These are phyloP conservation scores for Carex arenaria DNA, from an alignment of 202 grass and related monocot species.

Conservation along the genomic window DNA sequence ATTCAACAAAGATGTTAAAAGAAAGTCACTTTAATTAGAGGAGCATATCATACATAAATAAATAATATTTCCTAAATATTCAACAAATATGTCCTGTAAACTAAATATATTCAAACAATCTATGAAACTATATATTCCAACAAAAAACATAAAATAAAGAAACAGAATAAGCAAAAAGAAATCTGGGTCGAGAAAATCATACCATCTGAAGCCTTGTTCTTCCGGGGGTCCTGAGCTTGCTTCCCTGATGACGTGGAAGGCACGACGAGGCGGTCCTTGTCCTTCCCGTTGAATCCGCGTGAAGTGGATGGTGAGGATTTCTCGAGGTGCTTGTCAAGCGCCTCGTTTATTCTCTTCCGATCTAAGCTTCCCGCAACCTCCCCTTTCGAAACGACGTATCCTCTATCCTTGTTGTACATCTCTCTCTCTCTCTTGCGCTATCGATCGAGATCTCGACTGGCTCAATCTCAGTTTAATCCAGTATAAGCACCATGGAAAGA, in stretches of 20 bases:
- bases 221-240: conserved; percentile 39
- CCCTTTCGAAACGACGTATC: conserved; percentile 27
- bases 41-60: neutral
- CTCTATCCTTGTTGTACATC: conserved; percentile 14
- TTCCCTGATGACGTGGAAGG: conserved; percentile 40
- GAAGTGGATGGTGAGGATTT: conserved; percentile 68
- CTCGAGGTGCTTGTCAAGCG: conserved; percentile 68
- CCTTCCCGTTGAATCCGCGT: conserved; percentile 42
- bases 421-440: neutral
- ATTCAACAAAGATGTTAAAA: neutral
- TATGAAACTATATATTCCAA: neutral
- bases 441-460: neutral
- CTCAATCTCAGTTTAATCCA: conserved; percentile 24
- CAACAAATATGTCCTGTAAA: too few species aligned
- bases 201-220: conserved; percentile 64
- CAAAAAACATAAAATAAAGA: neutral
- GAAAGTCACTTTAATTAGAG: neutral
- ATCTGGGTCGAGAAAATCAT: conserved; percentile 7
- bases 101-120: too few species aligned
- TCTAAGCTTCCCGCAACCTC: conserved; percentile 35
- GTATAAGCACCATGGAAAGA: conserved; percentile 47
- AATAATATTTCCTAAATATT: neutral
- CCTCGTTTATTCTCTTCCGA: conserved; percentile 84
- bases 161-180: neutral
- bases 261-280: conserved; percentile 41